Evolutionary conservation across 78 protist species (phyloP).

Genomic region (Mastigamoeba balamuthi): DNA sequence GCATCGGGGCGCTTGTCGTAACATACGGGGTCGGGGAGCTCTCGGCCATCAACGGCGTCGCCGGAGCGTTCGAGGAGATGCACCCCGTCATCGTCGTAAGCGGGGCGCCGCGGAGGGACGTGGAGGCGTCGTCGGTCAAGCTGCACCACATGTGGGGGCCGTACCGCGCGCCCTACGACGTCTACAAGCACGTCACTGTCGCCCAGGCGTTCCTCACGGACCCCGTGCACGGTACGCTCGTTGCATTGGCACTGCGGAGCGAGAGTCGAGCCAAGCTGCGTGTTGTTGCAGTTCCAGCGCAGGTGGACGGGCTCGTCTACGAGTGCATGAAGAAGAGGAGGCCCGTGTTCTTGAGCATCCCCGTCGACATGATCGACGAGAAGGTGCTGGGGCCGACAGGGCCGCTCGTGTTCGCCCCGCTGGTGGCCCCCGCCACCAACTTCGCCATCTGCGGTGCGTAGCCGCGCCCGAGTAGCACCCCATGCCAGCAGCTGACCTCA

Average conservation of each 20-base stretch:
- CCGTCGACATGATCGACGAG: background rate
- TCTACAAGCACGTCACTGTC: background rate
- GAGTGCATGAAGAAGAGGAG: background rate
- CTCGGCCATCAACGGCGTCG: conserved; percentile 2
- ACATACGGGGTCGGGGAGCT: conserved; percentile 1
- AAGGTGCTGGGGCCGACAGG: no score
- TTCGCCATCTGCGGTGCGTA: no score
- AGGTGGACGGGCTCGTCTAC: background rate
- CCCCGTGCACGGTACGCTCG: no score
- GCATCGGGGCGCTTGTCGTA: background rate
- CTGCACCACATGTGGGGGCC: background rate
- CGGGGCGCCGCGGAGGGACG: background rate
- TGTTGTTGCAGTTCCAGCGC: no score
- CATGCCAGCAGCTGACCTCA: no score
- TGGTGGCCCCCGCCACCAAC: no score
- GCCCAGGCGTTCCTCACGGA: background rate
- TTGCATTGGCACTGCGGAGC: no score
- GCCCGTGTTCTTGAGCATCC: background rate
- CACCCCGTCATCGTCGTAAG: background rate
- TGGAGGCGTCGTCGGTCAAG: background rate
- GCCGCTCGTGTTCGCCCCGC: background rate
- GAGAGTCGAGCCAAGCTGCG: no score
- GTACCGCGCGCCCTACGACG: background rate
- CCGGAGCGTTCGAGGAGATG: background rate
- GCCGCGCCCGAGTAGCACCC: no score